phyloP scores from a whole-genome alignment of 345 rosid species.

The Populus pruinosa region DNA sequence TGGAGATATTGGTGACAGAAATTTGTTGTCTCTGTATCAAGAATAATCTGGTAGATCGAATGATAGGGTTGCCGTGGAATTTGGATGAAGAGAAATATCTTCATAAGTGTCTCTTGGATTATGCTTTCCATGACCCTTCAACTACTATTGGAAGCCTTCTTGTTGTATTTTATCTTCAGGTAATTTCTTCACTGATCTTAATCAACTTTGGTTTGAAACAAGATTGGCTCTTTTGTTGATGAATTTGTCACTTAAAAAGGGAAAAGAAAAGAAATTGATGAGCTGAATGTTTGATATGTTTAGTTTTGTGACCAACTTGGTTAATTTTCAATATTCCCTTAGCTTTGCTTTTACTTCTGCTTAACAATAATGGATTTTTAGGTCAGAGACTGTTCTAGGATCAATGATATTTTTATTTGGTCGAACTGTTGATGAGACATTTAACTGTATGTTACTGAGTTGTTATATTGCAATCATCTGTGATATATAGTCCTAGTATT shows the following conservation, averaged over 20 bases:
- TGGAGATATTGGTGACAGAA: slow-evolving; percentile 79
- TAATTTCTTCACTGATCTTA: slow-evolving; percentile 20
- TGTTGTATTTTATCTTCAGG: slow-evolving; percentile 89
- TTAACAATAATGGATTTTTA: background rate
- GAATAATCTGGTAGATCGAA: slow-evolving; percentile 77
- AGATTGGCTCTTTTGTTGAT: background rate
- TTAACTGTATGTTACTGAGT: background rate
- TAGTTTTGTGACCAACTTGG: background rate
- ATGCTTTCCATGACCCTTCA: slow-evolving; percentile 69
- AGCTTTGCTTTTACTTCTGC: background rate
- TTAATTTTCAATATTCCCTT: background rate
- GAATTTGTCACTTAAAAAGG: background rate
- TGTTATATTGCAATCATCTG: background rate
- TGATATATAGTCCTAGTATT: background rate
- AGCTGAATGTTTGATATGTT: background rate
- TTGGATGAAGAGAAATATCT: slow-evolving; percentile 81
- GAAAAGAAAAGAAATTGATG: background rate
- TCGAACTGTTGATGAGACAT: background rate
- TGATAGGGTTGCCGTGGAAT: slow-evolving; percentile 94
- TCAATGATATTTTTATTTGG: background rate
- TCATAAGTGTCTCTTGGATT: slow-evolving; percentile 75
- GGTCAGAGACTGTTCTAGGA: background rate
- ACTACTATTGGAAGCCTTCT: slow-evolving; percentile 72
- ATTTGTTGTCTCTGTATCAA: slow-evolving; percentile 84
- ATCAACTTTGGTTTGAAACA: background rate